Percentiles rank a stretch among this genome's conserved stretches.
phyloP scores from a whole-genome alignment of 2,329 filamentous ascomycete genomes.

The Sporothrix protearum region DNA sequence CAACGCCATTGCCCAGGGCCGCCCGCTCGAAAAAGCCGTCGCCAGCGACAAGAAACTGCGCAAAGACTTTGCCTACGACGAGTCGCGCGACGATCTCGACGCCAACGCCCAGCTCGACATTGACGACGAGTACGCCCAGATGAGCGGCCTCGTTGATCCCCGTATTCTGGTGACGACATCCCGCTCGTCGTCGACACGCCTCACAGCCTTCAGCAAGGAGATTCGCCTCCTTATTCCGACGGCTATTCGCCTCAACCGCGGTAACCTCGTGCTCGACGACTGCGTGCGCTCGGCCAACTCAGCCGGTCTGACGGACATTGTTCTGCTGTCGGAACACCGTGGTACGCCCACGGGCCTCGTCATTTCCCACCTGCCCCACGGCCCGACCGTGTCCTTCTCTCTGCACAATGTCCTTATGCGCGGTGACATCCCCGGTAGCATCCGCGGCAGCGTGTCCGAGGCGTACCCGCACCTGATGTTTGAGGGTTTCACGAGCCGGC shows the following conservation, averaged over 20 bases:
- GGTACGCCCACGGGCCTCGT: constrained; percentile 80
- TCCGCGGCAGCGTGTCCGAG: constrained; percentile 84
- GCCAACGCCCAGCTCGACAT: constrained; percentile 68
- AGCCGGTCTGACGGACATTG: constrained; percentile 76
- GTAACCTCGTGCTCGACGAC: constrained; percentile 82
- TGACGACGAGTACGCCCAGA: constrained; percentile 84
- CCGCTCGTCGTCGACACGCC: constrained; percentile 76
- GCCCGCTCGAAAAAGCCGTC: constrained; percentile 74
- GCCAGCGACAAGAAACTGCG: constrained; percentile 81
- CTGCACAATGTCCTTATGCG: constrained; percentile 90
- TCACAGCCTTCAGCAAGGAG: constrained; percentile 91
- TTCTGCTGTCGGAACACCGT: constrained; percentile 87
- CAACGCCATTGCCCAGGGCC: constrained; percentile 81
- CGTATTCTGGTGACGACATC: constrained; percentile 82
- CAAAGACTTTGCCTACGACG: constrained; percentile 90
- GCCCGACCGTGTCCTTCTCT: constrained; percentile 77
- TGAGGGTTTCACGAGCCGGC: constrained; percentile 78
- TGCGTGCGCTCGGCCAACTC: constrained; percentile 77
- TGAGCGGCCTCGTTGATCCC: constrained; percentile 84
- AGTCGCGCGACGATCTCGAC: constrained; percentile 66
- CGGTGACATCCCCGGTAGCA: constrained; percentile 85
- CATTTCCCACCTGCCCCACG: constrained; percentile 81
- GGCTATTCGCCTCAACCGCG: constrained; percentile 82
- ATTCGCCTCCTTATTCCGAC: constrained; percentile 71
- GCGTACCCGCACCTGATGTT: constrained; percentile 94